Evolutionary conservation across 2,329 filamentous ascomycete species (phyloP).

Genomic region (Neoscytalidium dimidiatum): DNA sequence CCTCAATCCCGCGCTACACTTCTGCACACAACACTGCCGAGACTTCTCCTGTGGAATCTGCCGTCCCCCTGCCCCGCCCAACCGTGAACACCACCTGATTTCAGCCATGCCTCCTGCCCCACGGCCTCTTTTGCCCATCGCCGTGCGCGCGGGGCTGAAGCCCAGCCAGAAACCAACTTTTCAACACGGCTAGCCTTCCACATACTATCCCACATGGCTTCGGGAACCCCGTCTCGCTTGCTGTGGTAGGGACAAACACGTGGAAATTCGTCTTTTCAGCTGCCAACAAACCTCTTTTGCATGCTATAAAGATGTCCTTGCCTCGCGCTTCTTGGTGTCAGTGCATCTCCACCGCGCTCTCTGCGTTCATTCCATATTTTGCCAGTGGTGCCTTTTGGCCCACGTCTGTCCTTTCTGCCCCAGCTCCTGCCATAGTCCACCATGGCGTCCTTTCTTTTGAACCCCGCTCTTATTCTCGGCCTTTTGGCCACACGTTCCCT

Average conservation of each 20-base stretch:
- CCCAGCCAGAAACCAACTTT: not conserved
- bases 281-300: not conserved
- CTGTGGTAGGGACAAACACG: not conserved
- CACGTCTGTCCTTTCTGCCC: not conserved
- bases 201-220: not conserved
- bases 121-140: not conserved
- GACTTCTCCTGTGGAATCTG: not conserved
- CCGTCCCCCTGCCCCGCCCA: not conserved
- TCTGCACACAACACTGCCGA: not conserved
- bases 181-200: not conserved
- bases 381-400: conserved; percentile 1
- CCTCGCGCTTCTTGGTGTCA: not conserved
- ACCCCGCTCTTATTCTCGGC: conserved; percentile 10
- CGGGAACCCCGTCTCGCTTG: not conserved
- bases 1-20: not conserved
- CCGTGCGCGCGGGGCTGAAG: not conserved
- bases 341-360: not conserved
- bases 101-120: not conserved
- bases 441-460: conserved; percentile 12
- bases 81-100: not conserved
- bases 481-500: conserved; percentile 4
- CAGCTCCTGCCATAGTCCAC: not conserved
- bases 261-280: not conserved
- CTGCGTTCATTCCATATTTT: not conserved
- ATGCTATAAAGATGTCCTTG: not conserved